These are phyloP conservation scores for Cyberlindnera petersonii DNA, from an alignment of 805 yeast species.

Conservation along the genomic window DNA sequence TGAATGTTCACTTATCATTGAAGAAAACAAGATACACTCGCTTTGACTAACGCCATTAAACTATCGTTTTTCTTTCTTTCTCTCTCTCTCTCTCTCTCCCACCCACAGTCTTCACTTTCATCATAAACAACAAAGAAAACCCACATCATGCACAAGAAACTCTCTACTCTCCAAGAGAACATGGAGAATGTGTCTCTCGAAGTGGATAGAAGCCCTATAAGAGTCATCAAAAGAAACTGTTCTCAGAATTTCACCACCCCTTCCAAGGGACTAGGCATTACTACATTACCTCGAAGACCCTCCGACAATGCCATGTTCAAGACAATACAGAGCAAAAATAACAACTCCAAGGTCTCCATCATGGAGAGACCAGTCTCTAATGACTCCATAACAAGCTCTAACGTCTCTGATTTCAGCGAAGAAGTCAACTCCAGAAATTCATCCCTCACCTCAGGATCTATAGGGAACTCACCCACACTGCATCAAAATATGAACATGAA, in stretches of 20 bases:
- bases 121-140: too few species aligned
- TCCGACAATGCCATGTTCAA: slow-evolving; percentile 22
- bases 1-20: too few species aligned
- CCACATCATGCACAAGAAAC: slow-evolving; percentile 1
- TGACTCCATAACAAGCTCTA: slow-evolving; percentile 25
- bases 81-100: too few species aligned
- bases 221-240: slow-evolving; percentile 6
- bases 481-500: slow-evolving; percentile 3
- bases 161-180: slow-evolving; percentile 13
- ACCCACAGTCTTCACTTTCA: too few species aligned
- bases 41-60: too few species aligned
- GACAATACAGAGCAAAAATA: slow-evolving; percentile 6
- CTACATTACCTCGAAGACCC: slow-evolving; percentile 22
- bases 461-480: slow-evolving; percentile 18
- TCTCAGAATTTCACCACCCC: slow-evolving; percentile 8
- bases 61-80: too few species aligned
- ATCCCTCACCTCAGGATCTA: slow-evolving; percentile 26
- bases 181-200: slow-evolving; percentile 17
- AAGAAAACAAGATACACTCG: too few species aligned
- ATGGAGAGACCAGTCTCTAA: slow-evolving; percentile 29
- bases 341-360: slow-evolving; percentile 14
- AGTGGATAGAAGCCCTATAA: slow-evolving; percentile 7
- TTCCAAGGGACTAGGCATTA: slow-evolving; percentile 22
- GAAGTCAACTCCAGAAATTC: slow-evolving; percentile 25
- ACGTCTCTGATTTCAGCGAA: slow-evolving; percentile 21